These are phyloP conservation scores for Chrysopogon serrulatus DNA, from an alignment of 176 grass and related monocot species.

Conservation along the genomic window DNA sequence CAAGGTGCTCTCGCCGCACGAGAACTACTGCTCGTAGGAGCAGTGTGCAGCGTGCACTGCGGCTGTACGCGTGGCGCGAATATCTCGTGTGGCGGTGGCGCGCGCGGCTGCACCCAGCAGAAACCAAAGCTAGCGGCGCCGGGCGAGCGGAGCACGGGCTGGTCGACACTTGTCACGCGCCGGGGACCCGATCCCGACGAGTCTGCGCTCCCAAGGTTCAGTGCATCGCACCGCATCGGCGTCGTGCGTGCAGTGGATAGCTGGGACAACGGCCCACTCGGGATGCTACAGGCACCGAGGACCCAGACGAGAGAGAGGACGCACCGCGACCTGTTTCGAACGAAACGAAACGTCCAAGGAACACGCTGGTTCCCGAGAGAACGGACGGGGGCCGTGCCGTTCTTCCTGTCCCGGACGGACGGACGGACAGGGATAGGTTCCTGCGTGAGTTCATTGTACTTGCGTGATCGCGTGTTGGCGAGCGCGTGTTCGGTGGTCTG, in stretches of 20 bases:
- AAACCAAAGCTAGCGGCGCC: background rate
- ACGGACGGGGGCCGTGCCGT: background rate
- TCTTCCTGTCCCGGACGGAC: background rate
- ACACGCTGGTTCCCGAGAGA: background rate
- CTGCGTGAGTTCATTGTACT: background rate
- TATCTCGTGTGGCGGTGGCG: constrained; percentile 4
- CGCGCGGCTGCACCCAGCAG: too few relatives aligned
- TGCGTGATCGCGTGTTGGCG: background rate
- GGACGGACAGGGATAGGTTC: too few relatives aligned
- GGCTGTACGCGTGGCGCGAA: background rate
- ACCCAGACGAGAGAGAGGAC: too few relatives aligned
- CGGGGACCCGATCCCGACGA: background rate
- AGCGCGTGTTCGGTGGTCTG: background rate
- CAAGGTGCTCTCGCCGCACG: too few relatives aligned
- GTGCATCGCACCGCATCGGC: background rate
- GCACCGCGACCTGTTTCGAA: too few relatives aligned
- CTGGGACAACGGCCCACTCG: background rate
- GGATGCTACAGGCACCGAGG: background rate
- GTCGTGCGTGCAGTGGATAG: background rate
- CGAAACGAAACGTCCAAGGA: background rate
- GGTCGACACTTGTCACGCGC: background rate
- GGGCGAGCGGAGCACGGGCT: background rate
- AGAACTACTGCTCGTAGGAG: too few relatives aligned
- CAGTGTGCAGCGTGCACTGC: background rate
- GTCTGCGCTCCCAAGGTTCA: background rate